These are phyloP conservation scores for Metschnikowia arizonensis DNA, from an alignment of 805 yeast genomes.

Conservation along the genomic window DNA sequence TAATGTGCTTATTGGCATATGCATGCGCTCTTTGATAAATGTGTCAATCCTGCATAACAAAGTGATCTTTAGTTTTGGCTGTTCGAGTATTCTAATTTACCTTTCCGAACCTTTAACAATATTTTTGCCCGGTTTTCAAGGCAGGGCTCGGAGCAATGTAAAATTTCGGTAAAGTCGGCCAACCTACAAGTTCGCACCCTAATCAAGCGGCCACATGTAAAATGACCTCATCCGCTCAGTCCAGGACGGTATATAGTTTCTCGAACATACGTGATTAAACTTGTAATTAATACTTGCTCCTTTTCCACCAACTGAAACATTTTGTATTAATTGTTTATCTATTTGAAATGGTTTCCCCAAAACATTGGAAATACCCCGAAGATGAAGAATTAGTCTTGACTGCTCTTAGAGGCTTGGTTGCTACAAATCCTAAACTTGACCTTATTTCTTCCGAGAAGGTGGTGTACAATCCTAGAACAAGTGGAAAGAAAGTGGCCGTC, in stretches of 20 bases:
- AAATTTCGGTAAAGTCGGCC: background rate
- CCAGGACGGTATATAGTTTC: background rate
- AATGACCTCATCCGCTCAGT: background rate
- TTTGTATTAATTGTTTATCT: background rate
- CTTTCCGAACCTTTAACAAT: background rate
- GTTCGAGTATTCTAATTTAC: background rate
- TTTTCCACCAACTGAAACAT: background rate
- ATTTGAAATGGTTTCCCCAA: constrained; percentile 16
- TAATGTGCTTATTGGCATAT: background rate
- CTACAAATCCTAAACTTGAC: constrained; percentile 51
- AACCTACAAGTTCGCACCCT: background rate
- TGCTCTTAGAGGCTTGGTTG: constrained; percentile 50
- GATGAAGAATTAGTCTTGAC: constrained; percentile 44
- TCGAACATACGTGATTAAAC: background rate
- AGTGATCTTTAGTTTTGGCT: background rate
- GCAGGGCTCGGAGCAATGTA: background rate
- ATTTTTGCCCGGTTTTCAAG: background rate
- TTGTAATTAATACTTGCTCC: background rate
- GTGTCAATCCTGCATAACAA: background rate
- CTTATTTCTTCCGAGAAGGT: constrained; percentile 56
- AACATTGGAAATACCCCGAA: constrained; percentile 49
- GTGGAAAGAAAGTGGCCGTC: constrained; percentile 54
- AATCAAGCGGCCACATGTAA: background rate
- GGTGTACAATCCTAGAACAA: constrained; percentile 41
- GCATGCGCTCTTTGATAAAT: background rate